phyloP scores from a whole-genome alignment of 2,329 filamentous ascomycete species.

The Xylaria multiplex region DNA sequence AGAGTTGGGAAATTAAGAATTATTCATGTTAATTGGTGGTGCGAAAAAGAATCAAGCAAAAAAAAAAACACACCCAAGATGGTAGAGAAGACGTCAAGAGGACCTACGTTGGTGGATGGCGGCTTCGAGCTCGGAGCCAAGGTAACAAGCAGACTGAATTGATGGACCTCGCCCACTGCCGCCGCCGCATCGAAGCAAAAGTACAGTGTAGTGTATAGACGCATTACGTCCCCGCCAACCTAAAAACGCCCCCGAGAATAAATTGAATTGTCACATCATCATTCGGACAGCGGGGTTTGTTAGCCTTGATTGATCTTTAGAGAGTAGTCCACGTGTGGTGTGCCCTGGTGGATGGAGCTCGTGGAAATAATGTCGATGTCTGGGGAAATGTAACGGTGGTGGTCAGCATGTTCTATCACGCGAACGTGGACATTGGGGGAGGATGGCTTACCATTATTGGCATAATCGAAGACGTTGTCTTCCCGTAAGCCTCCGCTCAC shows the following conservation, averaged over 20 bases:
- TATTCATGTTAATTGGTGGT: neutral
- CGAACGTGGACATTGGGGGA: conserved; percentile 35
- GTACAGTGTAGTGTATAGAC: conserved; percentile 10
- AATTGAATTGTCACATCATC: neutral
- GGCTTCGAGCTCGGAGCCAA: neutral
- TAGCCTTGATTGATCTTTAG: conserved; percentile 78
- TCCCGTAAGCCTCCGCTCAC: conserved; percentile 90
- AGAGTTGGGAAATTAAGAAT: neutral
- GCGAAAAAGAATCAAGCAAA: neutral
- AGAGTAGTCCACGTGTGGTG: conserved; percentile 93
- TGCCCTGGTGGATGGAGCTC: conserved; percentile 95
- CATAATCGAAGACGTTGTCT: conserved; percentile 84
- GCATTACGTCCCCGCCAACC: neutral
- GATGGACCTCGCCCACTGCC: neutral
- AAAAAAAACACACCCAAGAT: neutral
- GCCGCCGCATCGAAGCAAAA: neutral
- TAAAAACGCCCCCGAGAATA: neutral
- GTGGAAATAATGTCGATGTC: conserved; percentile 97
- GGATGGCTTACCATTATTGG: conserved; percentile 69
- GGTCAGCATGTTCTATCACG: conserved; percentile 25
- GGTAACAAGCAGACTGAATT: neutral
- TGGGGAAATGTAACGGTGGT: conserved; percentile 42
- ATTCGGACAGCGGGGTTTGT: conserved; percentile 11
- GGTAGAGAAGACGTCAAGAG: no score
- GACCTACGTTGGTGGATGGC: neutral